Conservation (phyloP, 192 early-diverging fungal species). For the Diversispora eburnea region DNA sequence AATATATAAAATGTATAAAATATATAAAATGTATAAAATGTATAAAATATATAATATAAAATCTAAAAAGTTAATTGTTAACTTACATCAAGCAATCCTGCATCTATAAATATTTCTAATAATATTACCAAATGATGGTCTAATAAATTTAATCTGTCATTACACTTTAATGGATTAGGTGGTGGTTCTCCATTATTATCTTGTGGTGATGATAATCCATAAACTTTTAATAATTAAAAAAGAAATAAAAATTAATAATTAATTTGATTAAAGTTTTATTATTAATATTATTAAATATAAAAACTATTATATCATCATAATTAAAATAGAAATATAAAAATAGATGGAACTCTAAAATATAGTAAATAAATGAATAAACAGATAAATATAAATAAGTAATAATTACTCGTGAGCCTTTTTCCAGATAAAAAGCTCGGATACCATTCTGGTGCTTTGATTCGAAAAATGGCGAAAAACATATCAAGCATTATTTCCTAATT, state of each 20-base stretch:
- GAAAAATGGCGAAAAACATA: constrained; percentile 78
- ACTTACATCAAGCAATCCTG: constrained; percentile 56
- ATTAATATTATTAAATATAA: too few species aligned
- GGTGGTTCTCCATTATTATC: constrained; percentile 29
- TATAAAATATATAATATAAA: not conserved
- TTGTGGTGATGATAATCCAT: constrained; percentile 35
- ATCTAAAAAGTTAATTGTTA: constrained; percentile 6
- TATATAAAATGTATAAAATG: too few species aligned
- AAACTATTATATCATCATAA: too few species aligned
- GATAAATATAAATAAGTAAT: not conserved
- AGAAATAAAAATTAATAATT: too few species aligned
- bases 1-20: too few species aligned
- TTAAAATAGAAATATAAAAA: constrained; percentile 1
- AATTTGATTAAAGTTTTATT: too few species aligned
- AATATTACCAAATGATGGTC: constrained; percentile 70
- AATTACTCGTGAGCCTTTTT: constrained; percentile 40
- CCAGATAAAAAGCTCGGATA: constrained; percentile 45
- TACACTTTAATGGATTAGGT: constrained; percentile 25
- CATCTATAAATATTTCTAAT: constrained; percentile 73
- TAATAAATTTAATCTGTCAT: constrained; percentile 56
- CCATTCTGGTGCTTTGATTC: constrained; percentile 63
- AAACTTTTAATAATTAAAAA: not conserved
- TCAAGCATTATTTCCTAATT: constrained; percentile 72
- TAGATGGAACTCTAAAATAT: not conserved
- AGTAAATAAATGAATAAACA: too few species aligned